Conservation (phyloP, 176 grass and related monocot genomes). For the Aechmea fasciata region DNA sequence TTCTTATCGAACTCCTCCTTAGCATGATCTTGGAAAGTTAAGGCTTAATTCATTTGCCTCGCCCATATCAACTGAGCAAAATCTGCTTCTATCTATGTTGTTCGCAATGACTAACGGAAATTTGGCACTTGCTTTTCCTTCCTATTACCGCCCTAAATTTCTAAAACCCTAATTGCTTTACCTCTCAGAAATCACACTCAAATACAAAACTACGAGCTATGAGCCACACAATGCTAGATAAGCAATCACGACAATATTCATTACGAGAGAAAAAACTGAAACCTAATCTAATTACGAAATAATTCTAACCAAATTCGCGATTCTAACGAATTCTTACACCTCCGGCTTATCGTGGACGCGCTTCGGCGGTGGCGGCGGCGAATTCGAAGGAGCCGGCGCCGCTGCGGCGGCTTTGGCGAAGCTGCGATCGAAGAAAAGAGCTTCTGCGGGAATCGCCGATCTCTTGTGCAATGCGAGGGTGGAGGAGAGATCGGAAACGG, state of each 20-base stretch:
- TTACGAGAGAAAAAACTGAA: background rate
- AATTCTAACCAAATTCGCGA: background rate
- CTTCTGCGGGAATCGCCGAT: background rate
- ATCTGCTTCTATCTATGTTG: no score
- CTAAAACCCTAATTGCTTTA: background rate
- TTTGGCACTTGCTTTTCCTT: background rate
- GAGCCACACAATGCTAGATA: background rate
- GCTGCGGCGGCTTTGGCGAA: background rate
- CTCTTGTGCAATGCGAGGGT: background rate
- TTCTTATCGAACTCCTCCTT: no score
- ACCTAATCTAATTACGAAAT: background rate
- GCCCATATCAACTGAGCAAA: no score
- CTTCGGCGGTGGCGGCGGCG: background rate
- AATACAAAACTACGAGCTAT: background rate
- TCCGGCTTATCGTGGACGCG: slow-evolving; percentile 3
- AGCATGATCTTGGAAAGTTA: no score
- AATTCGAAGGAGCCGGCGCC: background rate
- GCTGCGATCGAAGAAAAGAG: slow-evolving; percentile 5
- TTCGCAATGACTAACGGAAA: no score
- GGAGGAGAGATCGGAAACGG: slow-evolving; percentile 1
- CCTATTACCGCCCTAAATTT: background rate
- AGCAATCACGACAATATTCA: background rate
- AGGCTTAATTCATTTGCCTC: no score
- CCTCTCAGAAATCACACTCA: background rate
- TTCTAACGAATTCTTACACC: background rate